These are phyloP conservation scores for Hypomontagnella submonticulosa DNA, from an alignment of 495 filamentous ascomycete species.

Conservation along the genomic window DNA sequence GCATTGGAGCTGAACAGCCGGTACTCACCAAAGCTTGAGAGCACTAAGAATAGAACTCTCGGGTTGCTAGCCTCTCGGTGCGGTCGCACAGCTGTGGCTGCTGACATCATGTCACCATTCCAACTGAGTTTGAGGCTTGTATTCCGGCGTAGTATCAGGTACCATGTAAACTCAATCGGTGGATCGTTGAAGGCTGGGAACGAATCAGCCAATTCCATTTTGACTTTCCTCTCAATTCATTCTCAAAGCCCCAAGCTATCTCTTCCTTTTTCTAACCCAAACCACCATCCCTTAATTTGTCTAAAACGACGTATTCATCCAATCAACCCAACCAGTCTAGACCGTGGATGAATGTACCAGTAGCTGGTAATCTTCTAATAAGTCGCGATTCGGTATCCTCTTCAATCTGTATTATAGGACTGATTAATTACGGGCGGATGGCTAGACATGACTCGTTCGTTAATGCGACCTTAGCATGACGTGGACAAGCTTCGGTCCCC, in stretches of 20 bases:
- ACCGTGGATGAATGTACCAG: constrained; percentile 16
- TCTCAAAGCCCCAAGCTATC: background rate
- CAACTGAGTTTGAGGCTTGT: background rate
- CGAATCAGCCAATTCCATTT: constrained; percentile 6
- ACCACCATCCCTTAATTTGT: background rate
- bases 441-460: constrained; percentile 26
- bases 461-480: constrained; percentile 24
- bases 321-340: constrained; percentile 6
- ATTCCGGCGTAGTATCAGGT: background rate
- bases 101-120: background rate
- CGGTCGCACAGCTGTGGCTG: background rate
- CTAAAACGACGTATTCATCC: background rate
- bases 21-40: constrained; percentile 29
- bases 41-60: constrained; percentile 39
- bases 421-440: constrained; percentile 19
- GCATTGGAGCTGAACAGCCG: constrained; percentile 41
- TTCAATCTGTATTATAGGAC: constrained; percentile 13
- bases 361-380: background rate
- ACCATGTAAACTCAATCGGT: constrained; percentile 16
- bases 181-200: constrained; percentile 1
- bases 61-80: constrained; percentile 2
- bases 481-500: constrained; percentile 30
- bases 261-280: background rate
- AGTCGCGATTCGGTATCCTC: constrained; percentile 11
- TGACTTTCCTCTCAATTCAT: background rate